These are phyloP conservation scores for Melastoma malabathricum DNA, from an alignment of 345 rosid genomes.

Conservation along the genomic window DNA sequence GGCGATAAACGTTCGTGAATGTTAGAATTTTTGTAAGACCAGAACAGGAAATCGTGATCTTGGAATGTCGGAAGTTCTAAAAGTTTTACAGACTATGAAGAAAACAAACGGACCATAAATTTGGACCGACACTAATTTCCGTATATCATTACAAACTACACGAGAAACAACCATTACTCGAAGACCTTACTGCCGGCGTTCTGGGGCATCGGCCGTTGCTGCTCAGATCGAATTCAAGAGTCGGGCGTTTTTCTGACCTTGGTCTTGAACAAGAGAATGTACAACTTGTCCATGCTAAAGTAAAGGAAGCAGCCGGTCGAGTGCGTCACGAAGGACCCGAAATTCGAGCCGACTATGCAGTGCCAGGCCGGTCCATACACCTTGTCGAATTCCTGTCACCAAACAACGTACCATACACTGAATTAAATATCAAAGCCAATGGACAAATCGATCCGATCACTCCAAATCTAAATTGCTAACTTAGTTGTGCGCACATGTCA, in stretches of 20 bases:
- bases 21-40: not conserved
- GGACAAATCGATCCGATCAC: too few species aligned
- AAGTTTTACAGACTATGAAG: too few species aligned
- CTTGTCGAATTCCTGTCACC: slow-evolving; percentile 71
- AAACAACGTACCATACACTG: too few species aligned
- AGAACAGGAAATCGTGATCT: not conserved
- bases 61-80: not conserved
- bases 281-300: slow-evolving; percentile 66
- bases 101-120: too few species aligned
- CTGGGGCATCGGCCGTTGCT: too few species aligned
- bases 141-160: too few species aligned
- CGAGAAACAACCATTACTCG: too few species aligned
- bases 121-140: too few species aligned
- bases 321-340: slow-evolving; percentile 81
- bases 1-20: slow-evolving; percentile 12
- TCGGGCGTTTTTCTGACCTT: slow-evolving; percentile 35
- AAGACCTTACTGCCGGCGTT: too few species aligned
- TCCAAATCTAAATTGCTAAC: too few species aligned
- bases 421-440: too few species aligned
- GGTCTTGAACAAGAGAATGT: slow-evolving; percentile 57
- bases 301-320: slow-evolving; percentile 75
- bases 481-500: too few species aligned
- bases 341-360: slow-evolving; percentile 79
- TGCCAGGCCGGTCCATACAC: slow-evolving; percentile 95
- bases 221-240: not conserved